Evolutionary conservation across 768 basidiomycete genomes (phyloP), one percentile per base, ranked within the genome.

Genomic region (Tricholomella constricta): DNA sequence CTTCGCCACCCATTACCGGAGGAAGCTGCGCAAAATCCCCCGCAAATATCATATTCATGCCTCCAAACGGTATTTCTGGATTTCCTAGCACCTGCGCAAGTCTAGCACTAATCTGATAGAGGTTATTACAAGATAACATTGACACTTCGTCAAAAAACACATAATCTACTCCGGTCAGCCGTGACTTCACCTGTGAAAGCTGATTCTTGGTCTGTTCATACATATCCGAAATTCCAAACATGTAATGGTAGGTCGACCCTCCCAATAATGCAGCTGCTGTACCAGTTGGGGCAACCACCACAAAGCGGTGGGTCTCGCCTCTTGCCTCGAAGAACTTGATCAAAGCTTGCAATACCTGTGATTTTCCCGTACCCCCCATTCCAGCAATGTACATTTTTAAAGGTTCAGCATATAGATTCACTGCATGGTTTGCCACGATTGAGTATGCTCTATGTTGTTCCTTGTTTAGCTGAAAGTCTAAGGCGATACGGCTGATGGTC

Each of bases 71-170:
- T 11, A 29, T 6, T 29, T 11, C 6, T 6, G 6, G 11, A 11
- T 29, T 29, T 29, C 29, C 29, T 6, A 6, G 29, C 34, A 65
- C 48, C 10, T 57, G 51, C 0, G 64, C 38, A 2, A 72, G 36
- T 20, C 60, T 42, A 1, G 57, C 52, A 52, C 65, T 65, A 37
- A 72, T 72, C 9, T 45, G 46, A 43, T 65, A 67, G 25, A 72
- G 20, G 9, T 71, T 68, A 31, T 49, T 50, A 45, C 69, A 71
- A 1, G 63, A 56, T 1, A 77, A 37, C 77, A 78, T 78, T 1
- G 74, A 77, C 0, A 77, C 60, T 49, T 77, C 74, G 62, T 77
- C 74, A 10, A 77, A 51, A 44, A 78, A 74, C 1, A 77, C 58
- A 54, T 73, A 73, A 1, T 74, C 62, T 10, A 75, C 68, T n/a